Evolutionary conservation across 371 early-diverging fungal species (phyloP).

Genomic region (Lichtheimia hyalospora): DNA sequence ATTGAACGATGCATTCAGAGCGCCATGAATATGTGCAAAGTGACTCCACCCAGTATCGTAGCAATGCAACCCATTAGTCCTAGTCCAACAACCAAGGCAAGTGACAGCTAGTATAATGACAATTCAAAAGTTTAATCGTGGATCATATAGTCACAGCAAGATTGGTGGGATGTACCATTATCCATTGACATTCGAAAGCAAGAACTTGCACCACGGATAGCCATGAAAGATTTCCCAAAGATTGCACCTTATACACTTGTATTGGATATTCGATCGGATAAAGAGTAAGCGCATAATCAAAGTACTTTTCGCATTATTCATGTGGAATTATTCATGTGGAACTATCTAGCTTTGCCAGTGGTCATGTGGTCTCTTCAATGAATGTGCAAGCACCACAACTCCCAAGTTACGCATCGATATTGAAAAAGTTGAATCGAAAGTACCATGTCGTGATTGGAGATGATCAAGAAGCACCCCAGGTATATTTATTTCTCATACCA

Average conservation of each 20-base stretch:
- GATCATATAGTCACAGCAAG: conserved; percentile 5
- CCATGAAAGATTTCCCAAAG: conserved; percentile 48
- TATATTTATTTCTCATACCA: conserved; percentile 20
- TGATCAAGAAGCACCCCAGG: conserved; percentile 54
- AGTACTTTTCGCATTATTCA: background rate
- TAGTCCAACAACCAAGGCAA: background rate
- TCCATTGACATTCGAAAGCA: conserved; percentile 52
- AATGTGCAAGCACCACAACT: conserved; percentile 52
- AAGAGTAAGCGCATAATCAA: conserved; percentile 48
- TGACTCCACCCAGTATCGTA: conserved; percentile 59
- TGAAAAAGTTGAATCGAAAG: conserved; percentile 57
- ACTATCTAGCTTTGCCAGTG: conserved; percentile 47
- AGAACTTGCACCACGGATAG: conserved; percentile 63
- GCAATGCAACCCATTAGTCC: conserved; percentile 13
- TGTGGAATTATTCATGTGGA: background rate
- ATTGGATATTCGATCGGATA: conserved; percentile 61
- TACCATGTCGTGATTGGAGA: conserved; percentile 58
- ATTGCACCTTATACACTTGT: conserved; percentile 54
- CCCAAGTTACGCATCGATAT: conserved; percentile 41
- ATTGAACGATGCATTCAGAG: conserved; percentile 70
- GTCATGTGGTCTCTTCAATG: conserved; percentile 61
- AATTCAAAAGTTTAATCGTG: too few relatives aligned
- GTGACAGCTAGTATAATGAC: background rate
- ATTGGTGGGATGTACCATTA: conserved; percentile 64
- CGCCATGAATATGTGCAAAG: conserved; percentile 68